Conservation (phyloP, 768 basidiomycete genomes). For the Auricularia heimuer region DNA sequence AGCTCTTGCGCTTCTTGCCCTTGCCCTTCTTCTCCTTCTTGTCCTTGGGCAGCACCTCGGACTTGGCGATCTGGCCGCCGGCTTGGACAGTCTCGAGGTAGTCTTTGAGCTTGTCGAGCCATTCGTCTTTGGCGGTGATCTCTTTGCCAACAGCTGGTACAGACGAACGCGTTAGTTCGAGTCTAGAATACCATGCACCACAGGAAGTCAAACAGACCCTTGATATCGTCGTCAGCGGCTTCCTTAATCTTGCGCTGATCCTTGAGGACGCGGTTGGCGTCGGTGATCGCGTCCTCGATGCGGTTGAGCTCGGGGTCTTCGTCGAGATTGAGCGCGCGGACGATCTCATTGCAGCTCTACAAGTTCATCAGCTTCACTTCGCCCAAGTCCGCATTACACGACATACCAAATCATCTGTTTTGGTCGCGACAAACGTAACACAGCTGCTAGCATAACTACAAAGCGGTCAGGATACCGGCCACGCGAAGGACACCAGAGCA, state of each 20-base stretch:
- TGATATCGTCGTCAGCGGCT: constrained; percentile 27
- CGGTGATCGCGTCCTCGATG: constrained; percentile 38
- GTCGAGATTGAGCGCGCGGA: constrained; percentile 38
- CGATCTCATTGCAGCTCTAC: constrained; percentile 38
- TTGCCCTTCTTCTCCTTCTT: constrained; percentile 12
- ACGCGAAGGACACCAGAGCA: no score
- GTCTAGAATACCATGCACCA: no score
- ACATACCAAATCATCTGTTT: constrained; percentile 44
- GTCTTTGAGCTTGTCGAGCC: constrained; percentile 20
- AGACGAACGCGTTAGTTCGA: not conserved
- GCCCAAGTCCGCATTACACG: not conserved
- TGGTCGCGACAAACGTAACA: constrained; percentile 57
- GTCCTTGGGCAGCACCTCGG: constrained; percentile 25
- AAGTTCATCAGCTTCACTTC: not conserved
- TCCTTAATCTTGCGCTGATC: constrained; percentile 34
- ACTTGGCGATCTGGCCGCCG: constrained; percentile 34
- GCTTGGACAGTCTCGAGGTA: constrained; percentile 26
- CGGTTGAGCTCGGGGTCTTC: constrained; percentile 43
- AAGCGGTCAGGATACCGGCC: no score
- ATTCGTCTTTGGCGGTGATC: not conserved
- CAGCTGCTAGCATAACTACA: constrained; percentile 46
- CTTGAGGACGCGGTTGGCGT: constrained; percentile 24
- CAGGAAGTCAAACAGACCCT: constrained; percentile 25
- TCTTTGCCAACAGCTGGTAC: constrained; percentile 31
- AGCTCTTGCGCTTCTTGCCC: constrained; percentile 44